Conservation (phyloP, 345 rosid species). For the Turnera subulata region DNA sequence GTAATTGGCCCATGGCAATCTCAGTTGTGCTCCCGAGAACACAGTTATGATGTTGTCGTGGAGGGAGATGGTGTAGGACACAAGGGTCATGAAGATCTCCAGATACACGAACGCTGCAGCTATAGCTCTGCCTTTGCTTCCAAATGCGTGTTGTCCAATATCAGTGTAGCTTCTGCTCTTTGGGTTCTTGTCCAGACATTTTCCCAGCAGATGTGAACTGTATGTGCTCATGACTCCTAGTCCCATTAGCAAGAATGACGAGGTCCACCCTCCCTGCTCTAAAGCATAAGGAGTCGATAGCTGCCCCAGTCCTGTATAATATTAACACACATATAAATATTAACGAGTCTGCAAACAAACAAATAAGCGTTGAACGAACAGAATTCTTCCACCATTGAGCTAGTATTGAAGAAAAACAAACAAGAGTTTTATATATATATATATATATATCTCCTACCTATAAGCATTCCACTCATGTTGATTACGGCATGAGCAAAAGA, state of each 20-base stretch:
- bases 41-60: slow-evolving; percentile 62
- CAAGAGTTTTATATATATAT: too few relatives aligned
- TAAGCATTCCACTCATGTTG: slow-evolving; percentile 89
- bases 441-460: slow-evolving; percentile 40
- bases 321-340: too few relatives aligned
- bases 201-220: slow-evolving; percentile 57
- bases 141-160: slow-evolving; percentile 59
- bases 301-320: slow-evolving; percentile 61
- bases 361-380: too few relatives aligned
- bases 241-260: slow-evolving; percentile 46
- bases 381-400: background rate
- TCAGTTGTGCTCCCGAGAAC: slow-evolving; percentile 30
- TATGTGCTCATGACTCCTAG: slow-evolving; percentile 56
- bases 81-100: slow-evolving; percentile 74
- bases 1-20: slow-evolving; percentile 19
- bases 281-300: slow-evolving; percentile 71
- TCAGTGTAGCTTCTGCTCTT: slow-evolving; percentile 60
- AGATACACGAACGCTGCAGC: slow-evolving; percentile 53
- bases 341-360: too few relatives aligned
- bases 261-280: slow-evolving; percentile 69
- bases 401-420: too few relatives aligned
- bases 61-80: slow-evolving; percentile 76
- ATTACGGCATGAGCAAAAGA: slow-evolving; percentile 65
- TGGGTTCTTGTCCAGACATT: slow-evolving; percentile 59
- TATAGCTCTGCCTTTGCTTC: slow-evolving; percentile 41